phyloP scores from a whole-genome alignment of 805 yeast species.

The Maudiozyma serrabonitensis region DNA sequence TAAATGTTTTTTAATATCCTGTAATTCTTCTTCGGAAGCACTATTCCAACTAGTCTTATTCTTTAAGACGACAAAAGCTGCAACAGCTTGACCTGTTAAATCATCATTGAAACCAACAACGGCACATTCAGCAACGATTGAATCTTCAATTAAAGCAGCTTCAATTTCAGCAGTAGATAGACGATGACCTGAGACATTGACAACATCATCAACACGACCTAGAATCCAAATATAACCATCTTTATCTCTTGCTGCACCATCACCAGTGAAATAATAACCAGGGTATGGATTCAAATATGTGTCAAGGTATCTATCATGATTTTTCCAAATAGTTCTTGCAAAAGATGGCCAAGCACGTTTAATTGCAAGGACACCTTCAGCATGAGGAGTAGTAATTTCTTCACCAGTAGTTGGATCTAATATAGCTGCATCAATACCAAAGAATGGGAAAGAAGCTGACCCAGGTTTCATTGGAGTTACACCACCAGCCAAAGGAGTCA shows the following conservation, averaged over 20 bases:
- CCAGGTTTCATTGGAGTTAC: constrained; percentile 79
- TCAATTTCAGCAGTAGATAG: constrained; percentile 85
- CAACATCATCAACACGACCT: constrained; percentile 85
- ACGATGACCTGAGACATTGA: constrained; percentile 79
- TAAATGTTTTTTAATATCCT: constrained; percentile 51
- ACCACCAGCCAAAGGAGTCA: constrained; percentile 68
- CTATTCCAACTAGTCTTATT: constrained; percentile 31
- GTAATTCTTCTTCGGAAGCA: constrained; percentile 36
- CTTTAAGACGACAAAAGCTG: constrained; percentile 71
- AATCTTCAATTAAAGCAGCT: constrained; percentile 68
- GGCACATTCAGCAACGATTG: constrained; percentile 65
- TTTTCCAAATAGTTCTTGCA: constrained; percentile 74
- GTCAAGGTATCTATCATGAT: constrained; percentile 64
- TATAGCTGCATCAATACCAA: constrained; percentile 66
- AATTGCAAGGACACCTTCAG: constrained; percentile 73
- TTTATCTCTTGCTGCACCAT: constrained; percentile 78
- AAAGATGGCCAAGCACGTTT: constrained; percentile 76
- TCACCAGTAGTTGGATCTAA: constrained; percentile 68
- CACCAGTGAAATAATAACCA: constrained; percentile 79
- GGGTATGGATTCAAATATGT: constrained; percentile 79
- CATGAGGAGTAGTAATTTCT: constrained; percentile 58
- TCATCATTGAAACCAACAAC: constrained; percentile 80
- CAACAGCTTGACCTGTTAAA: constrained; percentile 79
- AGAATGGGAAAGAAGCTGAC: constrained; percentile 75
- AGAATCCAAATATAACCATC: constrained; percentile 81